phyloP scores from a whole-genome alignment of 345 rosid genomes.

The Cardiospermum halicacabum region DNA sequence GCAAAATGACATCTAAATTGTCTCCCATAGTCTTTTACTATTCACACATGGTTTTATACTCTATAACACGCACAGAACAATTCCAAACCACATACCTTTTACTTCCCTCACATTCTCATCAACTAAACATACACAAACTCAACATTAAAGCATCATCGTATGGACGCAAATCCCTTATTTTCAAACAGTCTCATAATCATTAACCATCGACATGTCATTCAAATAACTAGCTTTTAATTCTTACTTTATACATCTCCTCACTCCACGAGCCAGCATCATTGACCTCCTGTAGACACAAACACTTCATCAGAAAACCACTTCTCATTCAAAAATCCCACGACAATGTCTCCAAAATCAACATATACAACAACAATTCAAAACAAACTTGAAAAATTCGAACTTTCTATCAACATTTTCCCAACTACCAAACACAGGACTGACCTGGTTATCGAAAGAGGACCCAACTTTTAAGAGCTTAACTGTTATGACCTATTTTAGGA shows the following conservation, averaged over 20 bases:
- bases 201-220: not conserved
- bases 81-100: not conserved
- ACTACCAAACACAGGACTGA: not conserved
- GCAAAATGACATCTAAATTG: not conserved
- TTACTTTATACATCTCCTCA: not conserved
- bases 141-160: not conserved
- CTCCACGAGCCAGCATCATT: not conserved
- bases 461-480: no score
- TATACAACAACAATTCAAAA: not conserved
- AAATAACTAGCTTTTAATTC: slow-evolving; percentile 2
- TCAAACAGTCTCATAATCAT: slow-evolving; percentile 9
- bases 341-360: not conserved
- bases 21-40: not conserved
- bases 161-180: slow-evolving; percentile 19
- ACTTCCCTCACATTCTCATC: not conserved
- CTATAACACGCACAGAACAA: not conserved
- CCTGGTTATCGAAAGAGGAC: not conserved
- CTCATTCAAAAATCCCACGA: not conserved
- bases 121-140: not conserved
- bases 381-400: not conserved
- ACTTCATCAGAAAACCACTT: not conserved
- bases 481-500: no score
- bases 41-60: no score
- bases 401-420: not conserved
- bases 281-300: slow-evolving; percentile 7